Evolutionary conservation across 768 basidiomycete species (phyloP).

Genomic region (Suillus alpinus): DNA sequence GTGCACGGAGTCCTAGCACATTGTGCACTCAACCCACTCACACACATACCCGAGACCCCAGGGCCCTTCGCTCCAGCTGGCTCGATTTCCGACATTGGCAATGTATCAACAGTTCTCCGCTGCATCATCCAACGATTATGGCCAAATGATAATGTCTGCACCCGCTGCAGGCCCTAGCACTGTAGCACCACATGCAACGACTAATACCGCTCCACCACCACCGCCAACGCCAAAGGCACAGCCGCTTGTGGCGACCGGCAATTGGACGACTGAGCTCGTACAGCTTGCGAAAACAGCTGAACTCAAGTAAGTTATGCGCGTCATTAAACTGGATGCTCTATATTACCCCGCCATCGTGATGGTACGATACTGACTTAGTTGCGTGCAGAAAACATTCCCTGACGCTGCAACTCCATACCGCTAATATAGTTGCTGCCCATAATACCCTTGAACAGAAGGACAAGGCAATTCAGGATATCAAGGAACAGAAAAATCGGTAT

Average conservation of each 20-base stretch:
- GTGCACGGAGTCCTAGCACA: slow-evolving; percentile 26
- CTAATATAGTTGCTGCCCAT: slow-evolving; percentile 83
- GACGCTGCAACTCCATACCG: slow-evolving; percentile 81
- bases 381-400: slow-evolving; percentile 71
- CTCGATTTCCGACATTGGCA: slow-evolving; percentile 23
- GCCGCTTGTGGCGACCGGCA: slow-evolving; percentile 75
- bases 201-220: slow-evolving; percentile 12
- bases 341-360: slow-evolving; percentile 9
- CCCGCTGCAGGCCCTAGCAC: slow-evolving; percentile 33
- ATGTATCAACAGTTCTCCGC: slow-evolving; percentile 36
- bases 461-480: slow-evolving; percentile 75
- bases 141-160: slow-evolving; percentile 30
- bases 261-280: slow-evolving; percentile 85
- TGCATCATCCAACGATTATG: slow-evolving; percentile 32
- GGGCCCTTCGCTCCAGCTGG: slow-evolving; percentile 22
- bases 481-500: slow-evolving; percentile 83
- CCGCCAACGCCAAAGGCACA: slow-evolving; percentile 24
- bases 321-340: slow-evolving; percentile 2
- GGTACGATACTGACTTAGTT: not conserved
- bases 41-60: slow-evolving; percentile 22
- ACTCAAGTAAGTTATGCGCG: slow-evolving; percentile 61
- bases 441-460: slow-evolving; percentile 75
- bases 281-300: slow-evolving; percentile 86
- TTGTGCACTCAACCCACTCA: slow-evolving; percentile 6
- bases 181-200: slow-evolving; percentile 27